phyloP scores from a whole-genome alignment of 2,329 filamentous ascomycete species.

The Aspergillus versicolor region DNA sequence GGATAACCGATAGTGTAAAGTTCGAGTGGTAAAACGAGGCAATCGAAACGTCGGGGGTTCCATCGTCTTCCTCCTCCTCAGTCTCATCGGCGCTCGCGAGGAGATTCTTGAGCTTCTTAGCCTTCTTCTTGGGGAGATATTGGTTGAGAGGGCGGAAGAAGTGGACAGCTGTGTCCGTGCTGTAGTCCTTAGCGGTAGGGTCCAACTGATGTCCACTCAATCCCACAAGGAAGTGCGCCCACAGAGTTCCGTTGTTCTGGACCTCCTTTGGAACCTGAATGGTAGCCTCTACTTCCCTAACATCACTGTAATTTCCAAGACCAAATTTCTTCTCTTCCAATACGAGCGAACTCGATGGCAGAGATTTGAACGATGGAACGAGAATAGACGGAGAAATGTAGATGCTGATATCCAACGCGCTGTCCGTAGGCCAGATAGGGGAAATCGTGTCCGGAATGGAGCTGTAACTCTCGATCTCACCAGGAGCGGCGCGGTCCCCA shows the following conservation, averaged over 20 bases:
- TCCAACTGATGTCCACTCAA: slow-evolving; percentile 75
- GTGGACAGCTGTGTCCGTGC: slow-evolving; percentile 73
- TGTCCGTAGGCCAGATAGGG: slow-evolving; percentile 84
- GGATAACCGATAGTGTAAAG: slow-evolving; percentile 83
- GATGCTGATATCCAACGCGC: slow-evolving; percentile 76
- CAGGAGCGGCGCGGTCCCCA: slow-evolving; percentile 59
- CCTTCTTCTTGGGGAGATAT: slow-evolving; percentile 88
- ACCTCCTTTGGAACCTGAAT: slow-evolving; percentile 76
- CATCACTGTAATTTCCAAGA: slow-evolving; percentile 76
- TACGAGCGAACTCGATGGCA: slow-evolving; percentile 68
- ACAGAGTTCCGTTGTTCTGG: slow-evolving; percentile 89
- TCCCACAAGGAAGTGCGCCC: slow-evolving; percentile 89
- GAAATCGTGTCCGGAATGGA: slow-evolving; percentile 69
- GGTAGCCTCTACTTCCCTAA: slow-evolving; percentile 70
- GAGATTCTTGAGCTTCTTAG: slow-evolving; percentile 81
- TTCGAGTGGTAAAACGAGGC: slow-evolving; percentile 94
- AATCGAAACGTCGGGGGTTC: slow-evolving; percentile 65
- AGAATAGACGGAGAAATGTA: slow-evolving; percentile 76
- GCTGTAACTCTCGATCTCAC: slow-evolving; percentile 36
- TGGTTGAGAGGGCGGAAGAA: slow-evolving; percentile 84
- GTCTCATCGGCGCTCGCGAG: slow-evolving; percentile 57
- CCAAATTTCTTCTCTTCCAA: slow-evolving; percentile 78
- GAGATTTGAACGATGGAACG: slow-evolving; percentile 62
- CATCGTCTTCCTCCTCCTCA: slow-evolving; percentile 52
- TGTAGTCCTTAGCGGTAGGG: slow-evolving; percentile 69